Conservation (phyloP, 768 basidiomycete genomes). For the Pleurotus sapidus region DNA sequence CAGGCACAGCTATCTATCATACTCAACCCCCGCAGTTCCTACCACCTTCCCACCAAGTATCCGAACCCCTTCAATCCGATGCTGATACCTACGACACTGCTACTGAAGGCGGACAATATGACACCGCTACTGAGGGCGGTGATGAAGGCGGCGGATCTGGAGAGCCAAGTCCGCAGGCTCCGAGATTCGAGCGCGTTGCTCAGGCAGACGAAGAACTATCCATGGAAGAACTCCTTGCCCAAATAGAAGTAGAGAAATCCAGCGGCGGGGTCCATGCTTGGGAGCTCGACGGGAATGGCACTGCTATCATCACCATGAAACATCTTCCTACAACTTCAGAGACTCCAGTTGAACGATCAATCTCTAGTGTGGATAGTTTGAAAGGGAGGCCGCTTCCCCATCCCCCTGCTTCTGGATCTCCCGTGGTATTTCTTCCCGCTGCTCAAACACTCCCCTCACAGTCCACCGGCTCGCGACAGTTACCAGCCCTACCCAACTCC, state of each 20-base stretch:
- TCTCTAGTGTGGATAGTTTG: neutral
- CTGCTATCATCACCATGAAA: constrained; percentile 1
- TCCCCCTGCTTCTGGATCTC: neutral
- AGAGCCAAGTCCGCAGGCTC: neutral
- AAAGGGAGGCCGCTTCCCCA: constrained; percentile 1
- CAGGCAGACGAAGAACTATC: constrained; percentile 9
- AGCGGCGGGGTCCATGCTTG: constrained; percentile 10
- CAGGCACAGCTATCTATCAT: neutral
- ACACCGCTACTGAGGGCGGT: neutral
- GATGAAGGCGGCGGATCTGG: neutral
- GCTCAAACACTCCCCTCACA: neutral
- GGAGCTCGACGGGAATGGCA: constrained; percentile 6
- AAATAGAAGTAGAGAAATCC: constrained; percentile 2
- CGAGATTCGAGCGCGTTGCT: no score
- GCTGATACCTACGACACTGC: constrained; percentile 5
- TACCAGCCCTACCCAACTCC: neutral
- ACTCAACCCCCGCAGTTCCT: constrained; percentile 1
- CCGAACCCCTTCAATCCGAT: constrained; percentile 1
- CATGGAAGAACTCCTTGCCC: constrained; percentile 9
- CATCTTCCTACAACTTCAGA: neutral
- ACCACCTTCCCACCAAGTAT: constrained; percentile 1
- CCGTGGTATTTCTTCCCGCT: constrained; percentile 1
- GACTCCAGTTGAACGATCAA: neutral
- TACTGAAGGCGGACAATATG: neutral
- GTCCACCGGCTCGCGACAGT: neutral